Evolutionary conservation across 352 stramenopile genomes (phyloP).

Genomic region (Phytophthora multivora): DNA sequence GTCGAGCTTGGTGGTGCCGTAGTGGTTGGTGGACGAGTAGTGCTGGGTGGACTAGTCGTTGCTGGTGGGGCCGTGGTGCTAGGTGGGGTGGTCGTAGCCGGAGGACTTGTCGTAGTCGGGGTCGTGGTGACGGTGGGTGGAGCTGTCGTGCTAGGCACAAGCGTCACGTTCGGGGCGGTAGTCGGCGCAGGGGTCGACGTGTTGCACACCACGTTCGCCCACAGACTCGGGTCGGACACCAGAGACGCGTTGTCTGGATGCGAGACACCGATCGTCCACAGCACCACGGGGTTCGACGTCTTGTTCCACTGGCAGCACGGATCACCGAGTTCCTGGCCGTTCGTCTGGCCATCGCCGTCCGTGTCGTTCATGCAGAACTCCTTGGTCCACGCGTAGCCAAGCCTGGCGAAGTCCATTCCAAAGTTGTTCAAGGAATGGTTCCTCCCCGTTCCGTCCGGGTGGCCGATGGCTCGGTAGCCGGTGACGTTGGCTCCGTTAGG

Average conservation of each 20-base stretch:
- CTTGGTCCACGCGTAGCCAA: constrained; percentile 1
- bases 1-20: neutral
- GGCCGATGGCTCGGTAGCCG: constrained; percentile 32
- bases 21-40: neutral
- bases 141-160: no score
- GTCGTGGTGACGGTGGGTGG: no score
- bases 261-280: constrained; percentile 33
- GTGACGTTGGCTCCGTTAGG: constrained; percentile 50
- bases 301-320: constrained; percentile 51
- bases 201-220: constrained; percentile 9
- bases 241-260: constrained; percentile 10
- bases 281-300: constrained; percentile 1
- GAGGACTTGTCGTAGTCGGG: no score
- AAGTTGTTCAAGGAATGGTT: constrained; percentile 32
- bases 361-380: constrained; percentile 23
- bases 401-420: constrained; percentile 18
- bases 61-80: neutral
- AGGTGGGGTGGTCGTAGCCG: no score
- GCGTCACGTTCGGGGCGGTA: no score
- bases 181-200: no score
- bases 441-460: constrained; percentile 28
- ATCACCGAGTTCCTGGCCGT: constrained; percentile 80
- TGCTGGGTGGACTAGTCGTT: neutral
- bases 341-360: constrained; percentile 76
- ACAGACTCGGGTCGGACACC: constrained; percentile 29